Percentiles rank a stretch among this genome's conserved stretches.
Conservation (phyloP, 2,329 filamentous ascomycete genomes). For the Monilinia vaccinii-corymbosi region DNA sequence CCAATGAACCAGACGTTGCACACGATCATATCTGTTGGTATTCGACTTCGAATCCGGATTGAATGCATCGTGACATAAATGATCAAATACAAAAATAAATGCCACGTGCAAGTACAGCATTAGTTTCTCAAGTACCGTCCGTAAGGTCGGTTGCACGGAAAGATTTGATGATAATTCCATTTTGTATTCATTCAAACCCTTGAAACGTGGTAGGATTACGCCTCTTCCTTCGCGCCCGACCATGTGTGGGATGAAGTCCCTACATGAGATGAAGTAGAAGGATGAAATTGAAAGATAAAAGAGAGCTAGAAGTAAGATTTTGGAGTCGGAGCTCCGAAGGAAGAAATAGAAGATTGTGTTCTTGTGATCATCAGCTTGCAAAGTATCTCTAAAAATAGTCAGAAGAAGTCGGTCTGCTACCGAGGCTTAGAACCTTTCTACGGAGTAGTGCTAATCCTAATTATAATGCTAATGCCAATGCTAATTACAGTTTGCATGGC, state of each 20-base stretch:
- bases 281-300: not conserved
- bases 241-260: not conserved
- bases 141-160: no score
- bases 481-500: no score
- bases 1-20: not conserved
- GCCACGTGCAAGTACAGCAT: not conserved
- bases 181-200: not conserved
- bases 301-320: not conserved
- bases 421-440: not conserved
- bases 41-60: conserved; percentile 5
- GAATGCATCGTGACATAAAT: not conserved
- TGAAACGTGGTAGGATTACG: conserved; percentile 8
- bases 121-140: not conserved
- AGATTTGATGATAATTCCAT: not conserved
- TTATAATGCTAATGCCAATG: no score
- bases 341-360: not conserved
- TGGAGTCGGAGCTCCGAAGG: not conserved
- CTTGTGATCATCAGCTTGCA: not conserved
- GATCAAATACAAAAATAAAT: not conserved
- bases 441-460: no score
- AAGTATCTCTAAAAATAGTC: no score
- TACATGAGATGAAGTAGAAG: not conserved
- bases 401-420: not conserved
- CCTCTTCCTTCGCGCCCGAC: conserved; percentile 8
- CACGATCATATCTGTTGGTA: not conserved